Evolutionary conservation across 2,329 filamentous ascomycete genomes (phyloP).

Genomic region (Fusarium compactum): DNA sequence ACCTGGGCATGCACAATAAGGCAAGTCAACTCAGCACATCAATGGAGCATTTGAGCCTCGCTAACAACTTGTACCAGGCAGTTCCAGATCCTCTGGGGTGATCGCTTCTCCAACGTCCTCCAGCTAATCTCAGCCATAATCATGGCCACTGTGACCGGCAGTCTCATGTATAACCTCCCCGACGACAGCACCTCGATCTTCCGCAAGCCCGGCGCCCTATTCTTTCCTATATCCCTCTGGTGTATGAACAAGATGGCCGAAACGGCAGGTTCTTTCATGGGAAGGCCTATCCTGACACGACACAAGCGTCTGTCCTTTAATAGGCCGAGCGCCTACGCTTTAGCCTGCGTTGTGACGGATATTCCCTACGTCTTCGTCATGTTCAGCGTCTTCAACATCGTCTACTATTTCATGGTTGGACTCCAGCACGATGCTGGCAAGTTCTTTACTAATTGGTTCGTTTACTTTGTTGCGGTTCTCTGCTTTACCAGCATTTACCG

Average conservation of each 20-base stretch:
- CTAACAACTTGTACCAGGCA: background rate
- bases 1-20: background rate
- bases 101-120: background rate
- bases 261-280: constrained; percentile 39
- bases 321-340: constrained; percentile 44
- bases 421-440: constrained; percentile 67
- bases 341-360: constrained; percentile 25
- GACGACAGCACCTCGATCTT: constrained; percentile 13
- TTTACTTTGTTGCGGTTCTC: constrained; percentile 57
- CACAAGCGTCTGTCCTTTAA: constrained; percentile 49
- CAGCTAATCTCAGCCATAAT: background rate
- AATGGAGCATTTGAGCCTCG: accelerated
- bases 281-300: constrained; percentile 50
- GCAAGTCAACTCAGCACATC: accelerated
- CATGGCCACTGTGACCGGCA: constrained; percentile 21
- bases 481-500: background rate
- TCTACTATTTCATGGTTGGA: constrained; percentile 75
- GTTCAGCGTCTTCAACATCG: constrained; percentile 51
- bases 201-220: constrained; percentile 10
- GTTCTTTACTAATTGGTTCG: constrained; percentile 59
- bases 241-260: constrained; percentile 35
- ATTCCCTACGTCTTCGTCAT: constrained; percentile 32
- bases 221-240: constrained; percentile 30
- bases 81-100: background rate
- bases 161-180: constrained; percentile 31